Base-by-base conservation (phyloP, 768 basidiomycete genomes). In the Lactarius evosmus region DNA sequence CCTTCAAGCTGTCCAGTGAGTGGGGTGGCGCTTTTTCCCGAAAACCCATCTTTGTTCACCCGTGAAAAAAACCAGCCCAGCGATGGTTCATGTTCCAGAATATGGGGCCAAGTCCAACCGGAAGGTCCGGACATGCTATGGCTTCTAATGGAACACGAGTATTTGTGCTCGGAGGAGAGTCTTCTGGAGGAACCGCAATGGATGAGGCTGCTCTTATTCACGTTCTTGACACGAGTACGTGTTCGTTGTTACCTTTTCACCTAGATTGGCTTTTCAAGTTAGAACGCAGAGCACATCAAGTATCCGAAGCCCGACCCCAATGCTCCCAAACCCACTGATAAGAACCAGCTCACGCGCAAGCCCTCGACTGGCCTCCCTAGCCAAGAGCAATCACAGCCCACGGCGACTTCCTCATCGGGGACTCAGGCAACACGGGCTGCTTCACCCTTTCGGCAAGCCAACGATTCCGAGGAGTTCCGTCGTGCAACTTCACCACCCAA, bases 21-120 rank as follows among this genome's bases (percentile, higher is more conserved):
- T 84, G 22, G 53, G 56, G 41, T 19, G 5, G 1, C 19, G n/a
- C 36, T 61, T 32, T 9, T 29, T 55, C 36, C 11, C 7, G 41
- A 46, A 38, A 52, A 17, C 7, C 9, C 46, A 36, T 25, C 36
- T 44, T 46, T 22, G 17, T 12, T 61, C 33, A 56, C 19, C 29
- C 40, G 56, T 29, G 25, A 12, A 44, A 40, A 53, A 50, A 50
- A 52, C 33, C 73, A 98, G 96, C 95, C 75, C 92, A 94, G 72
- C 83, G 97, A 69, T 99, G 97, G 97, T 99, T 95, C 77, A 98
- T 95, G 93, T 99, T 99, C 80, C 95, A 98, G 75, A 97, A 98
- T 72, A 99, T 99, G 97, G 97, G 97, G 0, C 96, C 96, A 19
- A 85, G 93, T 17, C 97, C 97, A 0, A 87, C 82, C 44, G 92